These are phyloP conservation scores for Effrenium voratum DNA, from an alignment of 73 alveolate species.

Conservation along the genomic window DNA sequence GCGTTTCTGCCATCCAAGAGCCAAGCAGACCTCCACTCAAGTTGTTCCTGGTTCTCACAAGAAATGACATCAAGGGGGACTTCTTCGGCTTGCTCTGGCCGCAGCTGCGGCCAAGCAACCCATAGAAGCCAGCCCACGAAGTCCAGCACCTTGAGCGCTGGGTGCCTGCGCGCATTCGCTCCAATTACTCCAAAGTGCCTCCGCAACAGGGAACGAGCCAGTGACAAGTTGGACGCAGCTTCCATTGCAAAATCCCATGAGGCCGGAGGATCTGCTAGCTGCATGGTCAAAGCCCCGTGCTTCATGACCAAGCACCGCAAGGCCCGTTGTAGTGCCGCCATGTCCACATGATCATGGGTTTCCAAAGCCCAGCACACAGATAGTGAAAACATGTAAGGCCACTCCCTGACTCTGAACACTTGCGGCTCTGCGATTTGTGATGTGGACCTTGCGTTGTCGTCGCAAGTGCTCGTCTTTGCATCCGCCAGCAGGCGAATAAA, in stretches of 20 bases:
- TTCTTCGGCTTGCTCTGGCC: not conserved
- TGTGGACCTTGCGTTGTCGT: not conserved
- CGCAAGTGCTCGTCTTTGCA: not conserved
- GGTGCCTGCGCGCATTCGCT: not conserved
- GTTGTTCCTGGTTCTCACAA: slow-evolving; percentile 44
- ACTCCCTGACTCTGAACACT: slow-evolving; percentile 50
- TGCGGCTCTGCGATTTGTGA: no score
- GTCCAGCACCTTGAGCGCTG: slow-evolving; percentile 7
- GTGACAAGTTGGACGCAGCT: slow-evolving; percentile 74
- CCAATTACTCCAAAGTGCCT: not conserved
- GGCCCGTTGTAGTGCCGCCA: not conserved
- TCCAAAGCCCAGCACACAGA: slow-evolving; percentile 91
- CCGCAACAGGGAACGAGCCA: slow-evolving; percentile 27
- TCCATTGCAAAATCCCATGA: slow-evolving; percentile 86
- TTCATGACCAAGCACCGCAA: slow-evolving; percentile 10
- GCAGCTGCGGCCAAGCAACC: slow-evolving; percentile 74
- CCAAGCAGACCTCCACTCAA: slow-evolving; percentile 75
- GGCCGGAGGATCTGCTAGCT: slow-evolving; percentile 73
- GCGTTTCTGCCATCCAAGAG: slow-evolving; percentile 73
- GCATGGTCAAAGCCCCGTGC: slow-evolving; percentile 47
- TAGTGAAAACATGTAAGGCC: slow-evolving; percentile 88
- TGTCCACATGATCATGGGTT: not conserved
- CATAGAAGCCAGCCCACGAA: slow-evolving; percentile 34
- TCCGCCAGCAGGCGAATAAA: slow-evolving; percentile 19
- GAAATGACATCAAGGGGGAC: slow-evolving; percentile 32